These are phyloP conservation scores for Fusarium neocosmosporiellum DNA, from an alignment of 2,329 filamentous ascomycete species.

Conservation along the genomic window DNA sequence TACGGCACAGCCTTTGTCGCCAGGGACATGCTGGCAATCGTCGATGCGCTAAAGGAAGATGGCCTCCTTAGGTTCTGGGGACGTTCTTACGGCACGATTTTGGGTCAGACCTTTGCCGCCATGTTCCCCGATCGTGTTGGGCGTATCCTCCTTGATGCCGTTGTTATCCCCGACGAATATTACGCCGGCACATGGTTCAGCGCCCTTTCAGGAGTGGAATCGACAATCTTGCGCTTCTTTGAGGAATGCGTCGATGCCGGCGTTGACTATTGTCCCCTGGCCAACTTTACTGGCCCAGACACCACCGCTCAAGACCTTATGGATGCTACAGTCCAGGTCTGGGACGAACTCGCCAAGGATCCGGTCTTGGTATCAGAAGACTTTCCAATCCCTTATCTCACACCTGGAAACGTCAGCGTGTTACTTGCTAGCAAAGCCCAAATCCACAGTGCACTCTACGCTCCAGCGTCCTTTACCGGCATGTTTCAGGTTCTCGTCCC, in stretches of 20 bases:
- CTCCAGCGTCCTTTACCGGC: neutral
- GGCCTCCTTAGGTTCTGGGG: conserved; percentile 50
- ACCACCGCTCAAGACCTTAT: conserved; percentile 9
- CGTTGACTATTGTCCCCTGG: neutral
- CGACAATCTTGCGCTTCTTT: conserved; percentile 1
- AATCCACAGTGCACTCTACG: neutral
- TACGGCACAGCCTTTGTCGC: conserved; percentile 50
- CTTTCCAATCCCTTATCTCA: neutral
- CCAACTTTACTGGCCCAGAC: conserved; percentile 6
- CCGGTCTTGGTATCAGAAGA: neutral
- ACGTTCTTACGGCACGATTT: conserved; percentile 28
- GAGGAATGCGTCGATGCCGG: conserved; percentile 16
- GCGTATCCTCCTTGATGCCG: conserved; percentile 28
- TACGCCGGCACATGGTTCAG: neutral
- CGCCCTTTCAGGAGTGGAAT: neutral
- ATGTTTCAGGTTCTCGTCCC: neutral
- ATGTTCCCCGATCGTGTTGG: conserved; percentile 35
- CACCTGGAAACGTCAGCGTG: neutral
- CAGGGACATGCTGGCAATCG: conserved; percentile 52
- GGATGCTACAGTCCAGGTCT: neutral
- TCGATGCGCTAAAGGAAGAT: conserved; percentile 50
- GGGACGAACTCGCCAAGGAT: neutral
- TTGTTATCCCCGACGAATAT: conserved; percentile 19
- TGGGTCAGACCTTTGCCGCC: conserved; percentile 29
- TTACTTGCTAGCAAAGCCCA: neutral